Conservation (phyloP, 169 alveolate species). For the Blepharisma undulans region DNA sequence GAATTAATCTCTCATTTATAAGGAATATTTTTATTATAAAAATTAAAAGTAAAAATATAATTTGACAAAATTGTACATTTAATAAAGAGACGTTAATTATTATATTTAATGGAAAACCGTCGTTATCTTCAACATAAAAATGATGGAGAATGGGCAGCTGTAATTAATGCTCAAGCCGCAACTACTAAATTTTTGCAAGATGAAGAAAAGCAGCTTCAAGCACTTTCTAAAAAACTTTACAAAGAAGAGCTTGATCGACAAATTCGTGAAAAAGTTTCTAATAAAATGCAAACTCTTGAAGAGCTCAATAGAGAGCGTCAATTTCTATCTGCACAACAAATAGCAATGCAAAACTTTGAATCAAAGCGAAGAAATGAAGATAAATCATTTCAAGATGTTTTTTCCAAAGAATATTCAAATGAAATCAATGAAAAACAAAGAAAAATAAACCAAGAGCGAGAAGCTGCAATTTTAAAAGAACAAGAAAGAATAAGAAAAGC, state of each 20-base stretch:
- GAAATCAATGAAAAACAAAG: not conserved
- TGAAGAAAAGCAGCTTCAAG: slow-evolving; percentile 2
- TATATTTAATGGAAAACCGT: not conserved
- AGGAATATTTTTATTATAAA: too few relatives aligned
- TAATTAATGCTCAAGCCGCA: slow-evolving; percentile 18
- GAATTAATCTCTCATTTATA: too few relatives aligned
- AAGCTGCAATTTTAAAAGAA: not conserved
- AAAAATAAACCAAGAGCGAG: not conserved
- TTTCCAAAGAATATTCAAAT: not conserved
- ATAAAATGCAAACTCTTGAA: not conserved
- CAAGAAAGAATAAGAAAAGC: slow-evolving; percentile 26
- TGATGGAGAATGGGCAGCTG: slow-evolving; percentile 32
- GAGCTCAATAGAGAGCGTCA: not conserved
- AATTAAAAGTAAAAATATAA: too few relatives aligned
- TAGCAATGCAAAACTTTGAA: not conserved
- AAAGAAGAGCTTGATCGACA: slow-evolving; percentile 28
- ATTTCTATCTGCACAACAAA: not conserved
- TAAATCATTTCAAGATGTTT: not conserved
- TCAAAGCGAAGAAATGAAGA: not conserved
- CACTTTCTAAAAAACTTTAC: not conserved
- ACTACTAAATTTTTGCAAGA: not conserved
- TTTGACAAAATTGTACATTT: too few relatives aligned
- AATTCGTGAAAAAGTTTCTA: not conserved
- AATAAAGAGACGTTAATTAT: not conserved
- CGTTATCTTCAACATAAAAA: not conserved